A percentile compares a stretch with the other conserved stretches of the same genome.
Evolutionary conservation across 108 stramenopile species (phyloP).

Genomic region (Cylindrotheca fusiformis): DNA sequence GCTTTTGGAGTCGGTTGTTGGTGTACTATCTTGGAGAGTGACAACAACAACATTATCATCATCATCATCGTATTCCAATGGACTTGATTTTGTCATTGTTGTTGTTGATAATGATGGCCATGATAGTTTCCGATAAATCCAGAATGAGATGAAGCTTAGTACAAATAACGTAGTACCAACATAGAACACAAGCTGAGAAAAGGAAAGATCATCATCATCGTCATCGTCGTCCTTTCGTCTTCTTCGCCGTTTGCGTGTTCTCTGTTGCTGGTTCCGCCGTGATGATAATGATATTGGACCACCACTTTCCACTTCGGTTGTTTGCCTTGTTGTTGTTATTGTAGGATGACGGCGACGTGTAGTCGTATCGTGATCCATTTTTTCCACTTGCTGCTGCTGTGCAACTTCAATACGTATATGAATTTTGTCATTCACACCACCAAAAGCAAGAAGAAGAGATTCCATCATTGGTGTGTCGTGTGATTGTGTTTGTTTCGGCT

Average conservation of each 20-base stretch:
- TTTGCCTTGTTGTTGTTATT: not conserved
- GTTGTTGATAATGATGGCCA: not conserved
- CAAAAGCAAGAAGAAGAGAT: no score
- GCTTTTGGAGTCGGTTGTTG: no score
- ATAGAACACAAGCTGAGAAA: slow-evolving; percentile 22
- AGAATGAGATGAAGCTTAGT: no score
- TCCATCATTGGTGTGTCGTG: no score
- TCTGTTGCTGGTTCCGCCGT: not conserved
- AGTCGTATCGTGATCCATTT: no score
- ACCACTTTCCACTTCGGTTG: slow-evolving; percentile 9
- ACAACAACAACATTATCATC: no score
- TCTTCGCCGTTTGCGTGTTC: slow-evolving; percentile 1
- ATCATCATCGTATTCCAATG: not conserved
- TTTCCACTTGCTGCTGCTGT: no score
- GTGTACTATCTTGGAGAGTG: slow-evolving; percentile 4
- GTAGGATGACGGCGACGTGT: not conserved
- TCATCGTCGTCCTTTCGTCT: slow-evolving; percentile 9
- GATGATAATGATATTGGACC: not conserved
- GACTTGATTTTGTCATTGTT: not conserved
- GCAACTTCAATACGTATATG: no score
- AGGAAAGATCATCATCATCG: slow-evolving; percentile 10
- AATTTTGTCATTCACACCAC: no score
- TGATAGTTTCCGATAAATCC: no score
- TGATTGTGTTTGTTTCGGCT: no score
- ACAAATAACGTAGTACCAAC: slow-evolving; percentile 27